Evolutionary conservation across 225 moss, liverwort and hornwort species (phyloP), one percentile per base, ranked within the genome.

Genomic region (Takakia lepidozioides): DNA sequence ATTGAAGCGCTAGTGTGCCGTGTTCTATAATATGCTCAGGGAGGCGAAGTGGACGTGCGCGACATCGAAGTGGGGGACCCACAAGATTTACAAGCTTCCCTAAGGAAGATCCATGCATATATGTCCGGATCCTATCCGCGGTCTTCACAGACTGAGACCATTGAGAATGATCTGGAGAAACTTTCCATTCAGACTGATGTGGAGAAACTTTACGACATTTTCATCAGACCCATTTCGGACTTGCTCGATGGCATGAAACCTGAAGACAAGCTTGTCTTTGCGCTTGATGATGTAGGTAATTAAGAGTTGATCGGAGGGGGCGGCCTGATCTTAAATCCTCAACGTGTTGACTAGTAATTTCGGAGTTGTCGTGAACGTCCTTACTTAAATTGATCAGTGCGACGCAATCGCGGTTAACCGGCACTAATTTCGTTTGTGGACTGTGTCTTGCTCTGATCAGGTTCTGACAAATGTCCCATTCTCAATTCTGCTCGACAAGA

Each of bases 221-320:
- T 56, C 56, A 56, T 64, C 43, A 25, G 10, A 56, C 63, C 63
- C 34, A 56, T 64, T 49, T 56, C 46, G 32, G 56, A 63, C 42
- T 30, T 63, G 29, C 48, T 63, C 28, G n/a, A 19, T 29, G 20
- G 15, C 39, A 50, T 50, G 60, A 8, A 63, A 22, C 23, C 55
- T 48, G 21, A 29, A 5, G 63, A 56, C 24, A 50, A 63, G 26
- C 62, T 62, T 7, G 38, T 62, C 54, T 35, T 66, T 59, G 66
- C 59, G 2, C 28, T 39, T 2, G 59, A 66, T 66, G 66, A 66
- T 37, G 66, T 65, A 65, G 29, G 19, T 38, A 25, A 40, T 34
- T 32, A 52, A 4, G 34, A 51, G 32, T 51, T 29, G 29, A 11
- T 15, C n/a, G 9, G 4, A 11, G 13, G 22, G 37, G 16, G 22